Conservation (phyloP, 176 grass and related monocot genomes). For the Avena eriantha region DNA sequence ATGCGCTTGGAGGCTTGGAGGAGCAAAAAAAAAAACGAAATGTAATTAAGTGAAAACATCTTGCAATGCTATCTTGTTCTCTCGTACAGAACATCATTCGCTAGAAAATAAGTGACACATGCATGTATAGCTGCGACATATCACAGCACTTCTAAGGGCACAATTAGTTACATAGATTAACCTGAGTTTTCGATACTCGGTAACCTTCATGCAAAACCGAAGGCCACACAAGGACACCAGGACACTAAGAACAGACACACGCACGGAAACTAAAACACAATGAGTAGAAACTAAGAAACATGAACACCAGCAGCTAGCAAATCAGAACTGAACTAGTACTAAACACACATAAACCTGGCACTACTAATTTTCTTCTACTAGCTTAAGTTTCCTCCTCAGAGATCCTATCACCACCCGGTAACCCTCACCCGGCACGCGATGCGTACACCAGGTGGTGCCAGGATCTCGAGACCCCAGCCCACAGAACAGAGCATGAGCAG, state of each 20-base stretch:
- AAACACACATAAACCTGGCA: not conserved
- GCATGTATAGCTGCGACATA: not conserved
- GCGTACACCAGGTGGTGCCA: conserved; percentile 68
- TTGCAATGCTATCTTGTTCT: not conserved
- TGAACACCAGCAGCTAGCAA: not conserved
- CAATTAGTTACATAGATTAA: not conserved
- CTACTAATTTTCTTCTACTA: conserved; percentile 21
- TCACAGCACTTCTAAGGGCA: not conserved
- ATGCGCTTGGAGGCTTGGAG: not conserved
- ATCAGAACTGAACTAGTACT: not conserved
- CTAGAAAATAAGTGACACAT: not conserved
- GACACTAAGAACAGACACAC: not conserved
- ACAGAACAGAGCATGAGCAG: not conserved
- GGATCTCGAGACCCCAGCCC: conserved; percentile 58
- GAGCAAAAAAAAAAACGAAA: not conserved
- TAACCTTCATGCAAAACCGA: conserved; percentile 56
- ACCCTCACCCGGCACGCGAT: not conserved
- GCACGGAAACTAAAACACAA: not conserved
- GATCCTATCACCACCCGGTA: conserved; percentile 92
- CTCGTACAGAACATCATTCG: not conserved
- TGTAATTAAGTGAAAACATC: not conserved
- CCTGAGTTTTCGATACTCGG: not conserved
- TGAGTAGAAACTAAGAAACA: not conserved
- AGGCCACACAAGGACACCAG: conserved; percentile 40
- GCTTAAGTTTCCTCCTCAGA: conserved; percentile 34